A percentile compares a stretch with the other conserved stretches of the same genome.
These are phyloP conservation scores for Amphirosellinia nigrospora DNA, from an alignment of 495 filamentous ascomycete species.

Conservation along the genomic window DNA sequence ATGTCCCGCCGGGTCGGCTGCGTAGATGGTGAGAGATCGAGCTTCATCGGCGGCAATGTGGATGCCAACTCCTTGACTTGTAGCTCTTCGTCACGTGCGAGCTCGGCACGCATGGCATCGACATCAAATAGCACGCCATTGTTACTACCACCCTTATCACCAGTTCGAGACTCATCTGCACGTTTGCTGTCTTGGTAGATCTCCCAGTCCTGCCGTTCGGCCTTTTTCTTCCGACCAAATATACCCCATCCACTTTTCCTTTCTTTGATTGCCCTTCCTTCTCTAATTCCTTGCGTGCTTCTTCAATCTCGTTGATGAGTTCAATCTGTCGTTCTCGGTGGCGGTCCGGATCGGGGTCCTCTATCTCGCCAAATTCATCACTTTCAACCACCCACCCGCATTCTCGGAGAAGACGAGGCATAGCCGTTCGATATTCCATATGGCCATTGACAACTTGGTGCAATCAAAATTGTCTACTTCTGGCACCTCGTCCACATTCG, in stretches of 20 bases:
- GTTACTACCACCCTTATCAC: conserved; percentile 54
- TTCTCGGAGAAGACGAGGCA: conserved; percentile 83
- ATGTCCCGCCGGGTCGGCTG: conserved; percentile 43
- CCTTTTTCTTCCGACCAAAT: conserved; percentile 78
- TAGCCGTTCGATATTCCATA: conserved; percentile 93
- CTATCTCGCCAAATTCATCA: conserved; percentile 96
- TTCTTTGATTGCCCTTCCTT: conserved; percentile 54
- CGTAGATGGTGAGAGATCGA: conserved; percentile 61
- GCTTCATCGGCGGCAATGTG: conserved; percentile 86
- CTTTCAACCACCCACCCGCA: conserved; percentile 85
- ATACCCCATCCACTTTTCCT: conserved; percentile 66
- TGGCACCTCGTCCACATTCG: conserved; percentile 73
- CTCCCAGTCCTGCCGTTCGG: conserved; percentile 91
- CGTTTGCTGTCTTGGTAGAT: conserved; percentile 73
- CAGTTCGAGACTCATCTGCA: conserved; percentile 38
- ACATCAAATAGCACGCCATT: conserved; percentile 87
- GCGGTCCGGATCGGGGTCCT: conserved; percentile 95
- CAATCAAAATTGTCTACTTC: conserved; percentile 91
- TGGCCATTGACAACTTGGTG: conserved; percentile 86
- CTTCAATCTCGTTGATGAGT: conserved; percentile 94
- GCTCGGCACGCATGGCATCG: conserved; percentile 87
- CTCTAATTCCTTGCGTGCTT: conserved; percentile 86
- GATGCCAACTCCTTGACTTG: conserved; percentile 83
- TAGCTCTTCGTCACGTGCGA: conserved; percentile 72
- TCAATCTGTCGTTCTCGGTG: conserved; percentile 87